Conservation (phyloP, 2,329 filamentous ascomycete species). For the Beauveria brongniartii region DNA sequence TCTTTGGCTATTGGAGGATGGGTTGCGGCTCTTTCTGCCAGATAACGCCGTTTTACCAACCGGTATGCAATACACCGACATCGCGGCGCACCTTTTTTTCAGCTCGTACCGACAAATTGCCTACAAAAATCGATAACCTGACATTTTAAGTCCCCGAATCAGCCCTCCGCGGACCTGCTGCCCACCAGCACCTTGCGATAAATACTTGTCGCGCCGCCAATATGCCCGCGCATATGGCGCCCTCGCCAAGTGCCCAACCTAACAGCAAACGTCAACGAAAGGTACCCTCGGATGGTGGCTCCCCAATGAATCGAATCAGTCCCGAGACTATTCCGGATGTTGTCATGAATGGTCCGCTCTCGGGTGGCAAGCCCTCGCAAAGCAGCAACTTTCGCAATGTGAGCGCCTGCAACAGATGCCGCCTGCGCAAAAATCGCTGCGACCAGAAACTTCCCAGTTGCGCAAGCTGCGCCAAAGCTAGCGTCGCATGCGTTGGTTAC, state of each 20-base stretch:
- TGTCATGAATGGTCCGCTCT: constrained; percentile 21
- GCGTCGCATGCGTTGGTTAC: constrained; percentile 85
- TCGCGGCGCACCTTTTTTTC: constrained; percentile 10
- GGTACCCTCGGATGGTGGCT: constrained; percentile 41
- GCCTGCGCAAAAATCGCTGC: constrained; percentile 87
- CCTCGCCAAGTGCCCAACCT: constrained; percentile 42
- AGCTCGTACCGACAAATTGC: not conserved
- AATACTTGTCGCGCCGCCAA: not conserved
- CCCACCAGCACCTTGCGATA: not conserved
- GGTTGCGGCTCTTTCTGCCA: not conserved
- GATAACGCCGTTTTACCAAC: not conserved
- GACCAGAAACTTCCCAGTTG: constrained; percentile 90
- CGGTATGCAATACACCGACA: not conserved
- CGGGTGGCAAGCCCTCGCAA: constrained; percentile 41
- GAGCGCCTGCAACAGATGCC: constrained; percentile 88
- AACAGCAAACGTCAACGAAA: constrained; percentile 48
- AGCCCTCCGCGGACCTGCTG: not conserved
- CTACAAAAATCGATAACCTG: not conserved
- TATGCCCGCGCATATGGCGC: constrained; percentile 40
- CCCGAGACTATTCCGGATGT: constrained; percentile 20
- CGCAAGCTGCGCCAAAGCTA: constrained; percentile 86
- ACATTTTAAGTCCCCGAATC: constrained; percentile 9
- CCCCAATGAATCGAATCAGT: constrained; percentile 25
- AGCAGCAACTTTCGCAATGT: constrained; percentile 74
- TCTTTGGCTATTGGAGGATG: constrained; percentile 7